Percentiles rank a stretch among this genome's conserved stretches.
Conservation (phyloP, 208 protist species). For the Leishmania tarentolae region DNA sequence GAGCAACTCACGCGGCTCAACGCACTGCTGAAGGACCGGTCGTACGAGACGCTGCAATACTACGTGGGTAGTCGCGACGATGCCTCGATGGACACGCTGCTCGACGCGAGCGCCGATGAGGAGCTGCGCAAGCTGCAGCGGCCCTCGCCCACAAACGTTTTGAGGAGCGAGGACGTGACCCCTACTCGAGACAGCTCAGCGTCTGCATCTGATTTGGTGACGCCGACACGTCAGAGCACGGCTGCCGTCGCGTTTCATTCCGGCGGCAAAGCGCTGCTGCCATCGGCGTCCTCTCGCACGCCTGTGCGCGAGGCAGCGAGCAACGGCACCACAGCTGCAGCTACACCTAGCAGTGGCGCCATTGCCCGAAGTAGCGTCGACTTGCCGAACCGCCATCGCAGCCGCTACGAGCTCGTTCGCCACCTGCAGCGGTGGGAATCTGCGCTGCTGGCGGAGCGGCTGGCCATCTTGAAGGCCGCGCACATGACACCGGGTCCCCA, state of each 20-base stretch:
- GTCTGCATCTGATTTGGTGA: background rate
- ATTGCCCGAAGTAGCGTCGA: background rate
- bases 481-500: slow-evolving; percentile 15
- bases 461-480: slow-evolving; percentile 30
- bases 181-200: background rate
- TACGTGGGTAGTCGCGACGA: slow-evolving; percentile 29
- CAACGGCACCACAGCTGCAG: background rate
- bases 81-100: slow-evolving; percentile 12
- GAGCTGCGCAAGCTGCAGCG: slow-evolving; percentile 27
- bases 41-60: slow-evolving; percentile 39
- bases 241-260: slow-evolving; percentile 4
- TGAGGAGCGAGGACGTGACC: slow-evolving; percentile 7
- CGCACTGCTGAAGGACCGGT: slow-evolving; percentile 36
- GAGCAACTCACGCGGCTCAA: slow-evolving; percentile 43
- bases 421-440: slow-evolving; percentile 58
- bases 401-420: slow-evolving; percentile 52
- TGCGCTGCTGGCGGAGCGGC: slow-evolving; percentile 32
- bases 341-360: background rate
- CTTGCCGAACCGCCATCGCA: slow-evolving; percentile 28
- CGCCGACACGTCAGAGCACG: slow-evolving; percentile 23
- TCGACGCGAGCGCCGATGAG: slow-evolving; percentile 33
- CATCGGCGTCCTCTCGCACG: background rate
- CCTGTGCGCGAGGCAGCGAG: background rate
- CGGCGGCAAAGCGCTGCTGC: background rate
- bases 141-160: slow-evolving; percentile 9